Evolutionary conservation across 495 filamentous ascomycete species (phyloP).

Genomic region (Tuber borchii): DNA sequence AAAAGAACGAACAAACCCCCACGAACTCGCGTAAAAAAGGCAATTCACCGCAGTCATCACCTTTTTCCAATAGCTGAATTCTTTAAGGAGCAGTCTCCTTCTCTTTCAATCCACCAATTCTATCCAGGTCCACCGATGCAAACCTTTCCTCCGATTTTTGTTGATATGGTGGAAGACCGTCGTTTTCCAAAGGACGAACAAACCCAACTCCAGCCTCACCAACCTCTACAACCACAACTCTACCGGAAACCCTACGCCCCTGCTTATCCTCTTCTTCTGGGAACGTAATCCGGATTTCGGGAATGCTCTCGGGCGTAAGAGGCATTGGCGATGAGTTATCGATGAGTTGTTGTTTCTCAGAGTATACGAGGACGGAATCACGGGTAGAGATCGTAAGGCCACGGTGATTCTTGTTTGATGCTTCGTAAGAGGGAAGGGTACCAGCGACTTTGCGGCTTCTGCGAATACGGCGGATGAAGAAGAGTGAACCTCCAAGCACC

Average conservation of each 20-base stretch:
- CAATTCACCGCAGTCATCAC: neutral
- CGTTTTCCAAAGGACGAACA: constrained; percentile 69
- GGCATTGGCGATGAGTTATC: constrained; percentile 68
- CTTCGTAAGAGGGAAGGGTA: constrained; percentile 55
- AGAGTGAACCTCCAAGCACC: constrained; percentile 57
- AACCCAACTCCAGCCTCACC: constrained; percentile 78
- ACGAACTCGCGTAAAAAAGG: neutral
- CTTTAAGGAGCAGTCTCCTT: constrained; percentile 43
- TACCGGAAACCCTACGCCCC: constrained; percentile 74
- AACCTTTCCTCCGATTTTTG: constrained; percentile 68
- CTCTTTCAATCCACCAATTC: constrained; percentile 90
- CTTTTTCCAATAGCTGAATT: constrained; percentile 10
- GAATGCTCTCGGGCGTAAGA: constrained; percentile 67
- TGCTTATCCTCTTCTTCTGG: constrained; percentile 89
- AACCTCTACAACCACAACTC: constrained; percentile 86
- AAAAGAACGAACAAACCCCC: constrained; percentile 8
- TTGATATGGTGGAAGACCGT: constrained; percentile 80
- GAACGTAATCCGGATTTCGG: constrained; percentile 97
- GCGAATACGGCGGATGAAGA: constrained; percentile 65
- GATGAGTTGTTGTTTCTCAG: constrained; percentile 64
- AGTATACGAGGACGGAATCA: constrained; percentile 62
- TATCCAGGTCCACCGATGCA: constrained; percentile 86
- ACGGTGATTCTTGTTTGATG: constrained; percentile 53
- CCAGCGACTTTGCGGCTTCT: constrained; percentile 45
- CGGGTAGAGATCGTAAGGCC: constrained; percentile 60